Percentiles rank a stretch among this genome's conserved stretches.
Evolutionary conservation across 2,329 filamentous ascomycete genomes (phyloP).

Genomic region (Metarhizium guizhouense): DNA sequence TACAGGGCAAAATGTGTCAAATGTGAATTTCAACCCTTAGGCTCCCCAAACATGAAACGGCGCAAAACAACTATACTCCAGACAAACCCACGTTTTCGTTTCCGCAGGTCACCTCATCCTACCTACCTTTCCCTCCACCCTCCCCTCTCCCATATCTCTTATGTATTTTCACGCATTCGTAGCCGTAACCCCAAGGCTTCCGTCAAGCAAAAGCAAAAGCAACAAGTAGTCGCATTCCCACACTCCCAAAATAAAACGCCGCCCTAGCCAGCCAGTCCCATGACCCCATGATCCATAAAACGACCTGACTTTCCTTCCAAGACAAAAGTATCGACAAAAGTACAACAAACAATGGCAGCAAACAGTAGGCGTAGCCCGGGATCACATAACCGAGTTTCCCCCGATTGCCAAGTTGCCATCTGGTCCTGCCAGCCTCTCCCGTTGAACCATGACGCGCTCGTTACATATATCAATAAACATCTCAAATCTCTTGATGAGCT

Average conservation of each 20-base stretch:
- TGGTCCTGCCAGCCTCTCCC: conserved; percentile 37
- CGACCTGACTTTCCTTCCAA: not conserved
- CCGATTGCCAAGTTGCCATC: conserved; percentile 18
- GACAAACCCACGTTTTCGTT: not conserved
- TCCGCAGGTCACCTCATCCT: not conserved
- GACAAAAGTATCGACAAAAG: not conserved
- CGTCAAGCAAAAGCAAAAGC: not conserved
- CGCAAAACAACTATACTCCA: not conserved
- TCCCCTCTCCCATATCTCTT: not conserved
- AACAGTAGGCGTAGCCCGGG: not conserved
- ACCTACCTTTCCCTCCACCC: not conserved
- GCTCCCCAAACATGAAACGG: not conserved
- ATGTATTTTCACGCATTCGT: not conserved
- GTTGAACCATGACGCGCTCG: conserved; percentile 54
- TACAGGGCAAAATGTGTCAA: not conserved
- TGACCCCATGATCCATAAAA: not conserved
- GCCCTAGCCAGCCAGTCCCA: not conserved
- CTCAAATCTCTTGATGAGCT: conserved; percentile 54
- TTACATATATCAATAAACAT: conserved; percentile 65
- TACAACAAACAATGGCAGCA: not conserved
- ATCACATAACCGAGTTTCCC: conserved; percentile 16
- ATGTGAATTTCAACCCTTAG: not conserved
- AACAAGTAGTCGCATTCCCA: not conserved
- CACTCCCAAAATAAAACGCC: not conserved
- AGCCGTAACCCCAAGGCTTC: not conserved